phyloP scores from a whole-genome alignment of 768 basidiomycete genomes.

The Cantharellus cinnabarinus region DNA sequence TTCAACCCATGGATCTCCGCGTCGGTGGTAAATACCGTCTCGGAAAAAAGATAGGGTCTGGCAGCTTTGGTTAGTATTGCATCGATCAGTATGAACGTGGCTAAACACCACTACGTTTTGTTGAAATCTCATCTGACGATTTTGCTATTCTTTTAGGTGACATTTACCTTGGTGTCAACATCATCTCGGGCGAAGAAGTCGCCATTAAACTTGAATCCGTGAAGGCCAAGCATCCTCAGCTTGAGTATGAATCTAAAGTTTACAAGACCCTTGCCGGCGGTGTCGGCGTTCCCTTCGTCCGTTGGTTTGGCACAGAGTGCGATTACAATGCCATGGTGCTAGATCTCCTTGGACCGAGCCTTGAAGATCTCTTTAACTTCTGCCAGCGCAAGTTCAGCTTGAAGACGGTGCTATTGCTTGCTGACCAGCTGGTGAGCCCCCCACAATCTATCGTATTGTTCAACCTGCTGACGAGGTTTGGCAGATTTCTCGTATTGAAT shows the following conservation, averaged over 20 bases:
- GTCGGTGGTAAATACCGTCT: conserved; percentile 93
- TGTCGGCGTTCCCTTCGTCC: conserved; percentile 94
- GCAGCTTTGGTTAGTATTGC: conserved; percentile 68
- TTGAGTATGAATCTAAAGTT: conserved; percentile 75
- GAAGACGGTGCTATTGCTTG: conserved; percentile 83
- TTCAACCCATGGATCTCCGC: conserved; percentile 61
- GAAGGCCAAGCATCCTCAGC: conserved; percentile 99
- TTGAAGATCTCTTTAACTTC: conserved; percentile 73
- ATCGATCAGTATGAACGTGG: background rate
- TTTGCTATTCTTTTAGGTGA: conserved; percentile 38
- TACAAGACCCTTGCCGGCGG: conserved; percentile 96
- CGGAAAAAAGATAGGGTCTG: conserved; percentile 98
- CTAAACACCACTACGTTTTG: background rate
- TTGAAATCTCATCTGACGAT: background rate
- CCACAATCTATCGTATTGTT: background rate
- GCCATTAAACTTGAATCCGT: conserved; percentile 99
- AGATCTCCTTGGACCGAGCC: conserved; percentile 71
- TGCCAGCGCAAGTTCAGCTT: conserved; percentile 84
- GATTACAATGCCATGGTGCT: conserved; percentile 99
- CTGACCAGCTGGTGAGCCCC: conserved; percentile 74
- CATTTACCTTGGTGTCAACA: conserved; percentile 98
- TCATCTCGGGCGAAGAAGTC: conserved; percentile 98
- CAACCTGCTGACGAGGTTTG: background rate
- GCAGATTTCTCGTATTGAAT: conserved; percentile 87
- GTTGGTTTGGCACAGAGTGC: conserved; percentile 61